Base-by-base conservation (phyloP, 1,284 basidiomycete genomes). In the Trichosporon faecale region DNA sequence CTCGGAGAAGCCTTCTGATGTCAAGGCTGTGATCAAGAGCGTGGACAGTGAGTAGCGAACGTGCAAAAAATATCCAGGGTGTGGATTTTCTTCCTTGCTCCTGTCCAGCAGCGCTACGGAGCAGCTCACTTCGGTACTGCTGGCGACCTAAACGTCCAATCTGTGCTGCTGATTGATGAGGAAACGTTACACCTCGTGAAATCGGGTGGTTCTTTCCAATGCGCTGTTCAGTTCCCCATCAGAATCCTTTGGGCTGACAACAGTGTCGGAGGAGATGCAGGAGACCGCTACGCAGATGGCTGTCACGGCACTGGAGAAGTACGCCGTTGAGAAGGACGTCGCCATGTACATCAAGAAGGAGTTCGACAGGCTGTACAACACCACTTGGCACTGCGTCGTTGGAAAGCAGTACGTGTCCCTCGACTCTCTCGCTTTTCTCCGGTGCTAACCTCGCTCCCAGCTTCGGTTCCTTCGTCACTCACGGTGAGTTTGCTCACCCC, bases 301-400 rank as follows among this genome's bases (percentile, higher is more conserved):
- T 31, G 88, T 88, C 21, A 87, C 89, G 29, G 94, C 95, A 0
- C 87, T 98, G 80, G 91, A 93, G 75, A 92, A 93, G 84, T 94
- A 91, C 85, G 91, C 88, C 82, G 91, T 97, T 85, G 95, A 98
- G 87, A 98, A 97, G 85, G 94, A 99, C 84, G 95, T 98, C 81
- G 96, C 95, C 14, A 94, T 95, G 49, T 90, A 94, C 84, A 92
- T 98, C 88, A 99, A 99, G 88, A 94, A 95, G 84, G 93, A 96
- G 85, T 94, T 97, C 83, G 95, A 99, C 87, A 87, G 89, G 84
- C 87, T 91, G 83, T 91, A 93, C 78, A 93, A 92, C 21, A 81
- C 94, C 66, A 98, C 96, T 74, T 98, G 96, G 96, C 95, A 98
- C 83, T 81, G 79, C 65, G 80, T 99, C 74, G 95, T 98, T 37